Evolutionary conservation across 495 filamentous ascomycete species (phyloP), one percentile per base, ranked within the genome.

Genomic region (Penicillium angulare): DNA sequence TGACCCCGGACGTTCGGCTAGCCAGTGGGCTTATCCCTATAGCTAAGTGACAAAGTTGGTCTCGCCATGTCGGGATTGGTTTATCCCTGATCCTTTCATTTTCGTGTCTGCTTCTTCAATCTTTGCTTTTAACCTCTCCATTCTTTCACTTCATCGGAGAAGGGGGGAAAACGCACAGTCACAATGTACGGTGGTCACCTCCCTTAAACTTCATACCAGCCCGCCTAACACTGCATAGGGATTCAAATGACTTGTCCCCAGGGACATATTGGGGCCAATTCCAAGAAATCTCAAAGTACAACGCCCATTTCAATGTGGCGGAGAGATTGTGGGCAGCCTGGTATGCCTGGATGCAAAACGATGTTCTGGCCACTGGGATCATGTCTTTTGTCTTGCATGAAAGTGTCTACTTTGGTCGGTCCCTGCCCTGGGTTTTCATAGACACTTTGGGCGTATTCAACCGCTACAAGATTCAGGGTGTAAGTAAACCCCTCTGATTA

Each of bases 281-380:
- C 69, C 84, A 95, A 51, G 88, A 95, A 60, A 85, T 97, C 43
- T 84, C 86, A 47, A 86, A 88, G 56, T 87, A 88, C 77, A 95
- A 93, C 79, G 77, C 93, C 41, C 82, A 93, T 40, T 78, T 97
- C 41, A 96, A 92, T 69, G 72, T 88, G 45, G 76, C 84, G 59
- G 92, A 97, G 75, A 79, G 83, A 41, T 70, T 95, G 44, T 97
- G 92, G 92, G 87, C 88, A 17, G 89, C 92, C 64, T 89, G 92
- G 92, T 97, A 97, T 68, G 83, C 91, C 10, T 97, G 86, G 82
- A 95, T 97, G 90, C 88, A 92, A 61, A 97, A 97, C 61, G 92
- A 97, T 78, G 84, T 87, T 40, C 85, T 97, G 31, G 92, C 92
- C 43, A 97, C 92, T 10, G 92, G 92, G 27, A 92, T 97, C 74